Evolutionary conservation across 805 yeast species (phyloP).

Genomic region (Starmera quercuum): DNA sequence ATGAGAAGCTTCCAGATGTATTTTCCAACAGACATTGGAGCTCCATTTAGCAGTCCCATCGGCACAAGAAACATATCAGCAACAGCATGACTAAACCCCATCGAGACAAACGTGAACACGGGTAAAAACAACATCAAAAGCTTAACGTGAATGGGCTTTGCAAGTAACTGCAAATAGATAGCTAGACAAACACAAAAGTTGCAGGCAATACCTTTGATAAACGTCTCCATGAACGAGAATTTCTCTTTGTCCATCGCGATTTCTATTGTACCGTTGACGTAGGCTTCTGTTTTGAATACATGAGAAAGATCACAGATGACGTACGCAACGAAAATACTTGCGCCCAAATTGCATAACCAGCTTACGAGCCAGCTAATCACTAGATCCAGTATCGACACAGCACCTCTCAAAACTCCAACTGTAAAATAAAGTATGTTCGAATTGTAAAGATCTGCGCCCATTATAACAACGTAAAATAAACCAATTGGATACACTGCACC

Average conservation of each 20-base stretch:
- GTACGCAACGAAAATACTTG: conserved; percentile 59
- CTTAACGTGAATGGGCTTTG: conserved; percentile 74
- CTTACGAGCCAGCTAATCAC: conserved; percentile 59
- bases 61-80: conserved; percentile 74
- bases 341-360: conserved; percentile 59
- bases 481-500: conserved; percentile 67
- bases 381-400: conserved; percentile 58
- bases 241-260: conserved; percentile 37
- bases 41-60: conserved; percentile 61
- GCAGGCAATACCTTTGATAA: conserved; percentile 67
- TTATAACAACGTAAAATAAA: conserved; percentile 61
- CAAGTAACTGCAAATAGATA: conserved; percentile 68
- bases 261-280: conserved; percentile 39
- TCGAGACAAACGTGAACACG: conserved; percentile 66
- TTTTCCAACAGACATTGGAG: conserved; percentile 51
- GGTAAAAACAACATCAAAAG: conserved; percentile 57
- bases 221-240: conserved; percentile 49
- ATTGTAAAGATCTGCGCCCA: conserved; percentile 73
- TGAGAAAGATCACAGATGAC: conserved; percentile 53
- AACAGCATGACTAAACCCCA: conserved; percentile 75
- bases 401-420: conserved; percentile 62
- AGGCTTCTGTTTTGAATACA: conserved; percentile 31
- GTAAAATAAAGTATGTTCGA: conserved; percentile 67
- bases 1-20: conserved; percentile 68
- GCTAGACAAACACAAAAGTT: conserved; percentile 74